phyloP scores from a whole-genome alignment of 2,329 filamentous ascomycete species.

The Sarocladiaceae sp. region DNA sequence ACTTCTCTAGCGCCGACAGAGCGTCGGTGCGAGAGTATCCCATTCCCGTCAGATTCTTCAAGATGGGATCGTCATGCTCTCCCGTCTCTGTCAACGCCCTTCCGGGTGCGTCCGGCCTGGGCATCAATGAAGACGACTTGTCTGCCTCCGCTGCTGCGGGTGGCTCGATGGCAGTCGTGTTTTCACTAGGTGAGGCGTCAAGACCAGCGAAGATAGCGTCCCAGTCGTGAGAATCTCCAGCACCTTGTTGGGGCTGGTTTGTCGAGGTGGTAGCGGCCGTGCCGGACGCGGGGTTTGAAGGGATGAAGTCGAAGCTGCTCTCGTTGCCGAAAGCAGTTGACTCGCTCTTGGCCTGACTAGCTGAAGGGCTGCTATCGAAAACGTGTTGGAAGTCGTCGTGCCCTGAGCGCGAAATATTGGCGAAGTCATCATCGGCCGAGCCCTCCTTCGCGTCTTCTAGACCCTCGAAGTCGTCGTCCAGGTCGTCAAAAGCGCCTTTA shows the following conservation, averaged over 20 bases:
- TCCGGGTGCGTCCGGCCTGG: constrained; percentile 36
- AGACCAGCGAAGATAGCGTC: constrained; percentile 86
- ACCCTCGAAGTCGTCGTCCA: constrained; percentile 76
- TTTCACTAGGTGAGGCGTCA: constrained; percentile 44
- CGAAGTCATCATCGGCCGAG: constrained; percentile 72
- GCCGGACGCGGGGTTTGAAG: constrained; percentile 25
- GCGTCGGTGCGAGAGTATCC: constrained; percentile 73
- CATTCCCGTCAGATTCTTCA: constrained; percentile 87
- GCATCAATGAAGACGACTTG: constrained; percentile 13
- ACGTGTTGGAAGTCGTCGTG: constrained; percentile 75
- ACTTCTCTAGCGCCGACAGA: constrained; percentile 79
- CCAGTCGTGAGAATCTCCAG: constrained; percentile 69
- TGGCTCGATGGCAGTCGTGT: constrained; percentile 16
- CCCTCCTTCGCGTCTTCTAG: constrained; percentile 80
- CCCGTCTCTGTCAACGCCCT: constrained; percentile 67
- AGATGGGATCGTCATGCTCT: constrained; percentile 82
- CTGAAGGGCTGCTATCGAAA: constrained; percentile 64
- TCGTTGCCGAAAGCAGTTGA: constrained; percentile 46
- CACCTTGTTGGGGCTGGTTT: constrained; percentile 25
- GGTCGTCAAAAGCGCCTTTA: constrained; percentile 62
- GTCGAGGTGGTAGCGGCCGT: constrained; percentile 32
- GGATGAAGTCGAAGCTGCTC: constrained; percentile 54
- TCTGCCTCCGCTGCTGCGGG: constrained; percentile 11
- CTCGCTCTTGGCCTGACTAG: constrained; percentile 48
- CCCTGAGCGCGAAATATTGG: constrained; percentile 62